Percentiles rank a stretch among this genome's conserved stretches.
phyloP scores from a whole-genome alignment of 805 yeast species.

The Wickerhamomyces kurtzmanii region DNA sequence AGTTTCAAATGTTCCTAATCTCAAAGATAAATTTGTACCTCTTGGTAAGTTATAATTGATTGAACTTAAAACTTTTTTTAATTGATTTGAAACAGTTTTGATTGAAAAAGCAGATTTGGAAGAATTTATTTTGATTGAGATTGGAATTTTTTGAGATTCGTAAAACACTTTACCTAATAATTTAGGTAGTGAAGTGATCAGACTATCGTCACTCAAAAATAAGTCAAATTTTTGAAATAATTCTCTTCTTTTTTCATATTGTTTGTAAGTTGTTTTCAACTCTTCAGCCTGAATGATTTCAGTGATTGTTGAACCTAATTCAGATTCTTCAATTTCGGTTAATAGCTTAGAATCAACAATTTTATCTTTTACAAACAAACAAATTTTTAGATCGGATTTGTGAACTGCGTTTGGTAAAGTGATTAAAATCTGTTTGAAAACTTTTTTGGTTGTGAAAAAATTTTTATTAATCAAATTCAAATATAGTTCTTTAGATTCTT shows the following conservation, averaged over 20 bases:
- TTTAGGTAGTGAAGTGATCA: slow-evolving; percentile 73
- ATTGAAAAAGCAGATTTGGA: slow-evolving; percentile 32
- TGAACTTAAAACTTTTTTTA: slow-evolving; percentile 47
- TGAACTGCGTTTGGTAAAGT: slow-evolving; percentile 29
- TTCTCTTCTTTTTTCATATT: slow-evolving; percentile 81
- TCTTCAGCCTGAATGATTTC: slow-evolving; percentile 64
- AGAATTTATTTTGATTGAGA: slow-evolving; percentile 43
- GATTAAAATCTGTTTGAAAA: slow-evolving; percentile 25
- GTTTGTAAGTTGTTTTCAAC: slow-evolving; percentile 75
- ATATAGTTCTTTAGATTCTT: slow-evolving; percentile 33
- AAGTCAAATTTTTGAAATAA: slow-evolving; percentile 60
- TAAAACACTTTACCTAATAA: slow-evolving; percentile 76
- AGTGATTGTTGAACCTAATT: slow-evolving; percentile 18
- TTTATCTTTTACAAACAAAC: slow-evolving; percentile 62
- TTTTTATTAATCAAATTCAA: slow-evolving; percentile 59
- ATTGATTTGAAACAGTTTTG: slow-evolving; percentile 44
- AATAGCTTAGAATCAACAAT: slow-evolving; percentile 23
- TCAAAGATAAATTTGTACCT: slow-evolving; percentile 57
- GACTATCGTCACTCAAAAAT: slow-evolving; percentile 77
- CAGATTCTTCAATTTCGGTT: slow-evolving; percentile 17
- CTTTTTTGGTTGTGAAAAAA: slow-evolving; percentile 46
- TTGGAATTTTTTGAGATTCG: slow-evolving; percentile 52
- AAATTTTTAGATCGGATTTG: slow-evolving; percentile 36
- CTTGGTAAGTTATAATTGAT: slow-evolving; percentile 62
- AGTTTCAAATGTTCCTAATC: slow-evolving; percentile 46